Base-by-base conservation (phyloP, 129 eudicot genomes). In the Sambucus nigra region DNA sequence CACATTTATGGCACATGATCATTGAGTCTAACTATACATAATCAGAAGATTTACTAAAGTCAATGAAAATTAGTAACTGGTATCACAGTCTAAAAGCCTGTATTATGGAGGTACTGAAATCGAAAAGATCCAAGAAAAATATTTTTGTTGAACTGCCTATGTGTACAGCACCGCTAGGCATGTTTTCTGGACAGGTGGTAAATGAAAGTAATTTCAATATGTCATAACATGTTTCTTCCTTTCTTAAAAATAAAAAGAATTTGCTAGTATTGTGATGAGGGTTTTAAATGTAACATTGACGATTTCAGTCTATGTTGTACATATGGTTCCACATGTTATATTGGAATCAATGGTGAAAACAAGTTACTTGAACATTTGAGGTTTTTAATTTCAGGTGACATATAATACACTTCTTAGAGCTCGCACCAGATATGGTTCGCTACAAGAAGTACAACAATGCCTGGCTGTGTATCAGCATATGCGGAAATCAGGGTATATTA, bases 401-500 rank as follows among this genome's bases (percentile, higher is more conserved):
- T 91, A 84, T 65, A 91, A 91, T 45, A 76, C 94, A 12, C 82
- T 91, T 65, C 83, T 91, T 22, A 76, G 94, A 73, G 98, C 98
- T 45, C 95, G 89, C 32, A 72, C 69, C 40, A 72, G 66, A 71
- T 85, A 91, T 25, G 95, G 98, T 55, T 91, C 98, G 35, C 46
- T 81, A 33, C 65, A 69, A 45, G 83, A 85, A 76, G 89, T 91
- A 60, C 95, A 82, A 55, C 94, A 91, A 72, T 91, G 95, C 75
- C 72, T 91, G 14, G 78, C 77, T 39, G 55, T 91, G 55, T 91
- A 91, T 64, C 94, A 79, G 68, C 84, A 85, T 40, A 91, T 91
- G 98, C 92, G 98, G 56, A 91, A 75, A 79, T 82, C 95, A 60
- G 98, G 98, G 95, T 91, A 73, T 12, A 61, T 0, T 42, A n/a